These are phyloP conservation scores for Suhomyces coccinellae DNA, from an alignment of 1,139 yeast species.

Conservation along the genomic window DNA sequence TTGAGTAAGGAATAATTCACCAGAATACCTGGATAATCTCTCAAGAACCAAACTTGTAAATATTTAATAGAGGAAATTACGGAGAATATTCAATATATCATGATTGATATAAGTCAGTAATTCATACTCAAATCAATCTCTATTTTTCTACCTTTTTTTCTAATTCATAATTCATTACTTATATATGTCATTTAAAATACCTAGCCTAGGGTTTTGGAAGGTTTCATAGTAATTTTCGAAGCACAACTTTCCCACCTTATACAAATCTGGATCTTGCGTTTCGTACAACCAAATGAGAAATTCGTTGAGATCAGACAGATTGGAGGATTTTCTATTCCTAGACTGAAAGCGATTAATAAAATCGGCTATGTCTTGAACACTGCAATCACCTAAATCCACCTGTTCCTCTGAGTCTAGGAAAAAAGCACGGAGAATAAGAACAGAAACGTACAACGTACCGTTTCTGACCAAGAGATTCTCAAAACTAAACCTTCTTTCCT, in stretches of 20 bases:
- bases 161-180: constrained; percentile 1
- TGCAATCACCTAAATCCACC: constrained; percentile 2
- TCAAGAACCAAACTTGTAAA: too few species aligned
- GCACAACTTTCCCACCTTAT: constrained; percentile 16
- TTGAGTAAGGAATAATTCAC: too few species aligned
- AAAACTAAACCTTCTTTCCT: not conserved
- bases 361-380: constrained; percentile 7
- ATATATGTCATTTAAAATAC: constrained; percentile 1
- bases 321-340: not conserved
- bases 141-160: not conserved
- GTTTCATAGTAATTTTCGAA: constrained; percentile 16
- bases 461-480: constrained; percentile 5
- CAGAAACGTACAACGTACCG: not conserved
- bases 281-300: constrained; percentile 24
- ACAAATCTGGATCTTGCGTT: constrained; percentile 5
- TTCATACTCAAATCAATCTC: too few species aligned
- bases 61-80: too few species aligned
- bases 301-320: constrained; percentile 16
- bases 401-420: constrained; percentile 10
- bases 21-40: too few species aligned
- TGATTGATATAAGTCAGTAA: too few species aligned
- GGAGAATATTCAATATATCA: too few species aligned
- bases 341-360: not conserved
- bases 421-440: constrained; percentile 6
- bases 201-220: not conserved